phyloP scores from a whole-genome alignment of 768 basidiomycete genomes.

The Russula sp. region DNA sequence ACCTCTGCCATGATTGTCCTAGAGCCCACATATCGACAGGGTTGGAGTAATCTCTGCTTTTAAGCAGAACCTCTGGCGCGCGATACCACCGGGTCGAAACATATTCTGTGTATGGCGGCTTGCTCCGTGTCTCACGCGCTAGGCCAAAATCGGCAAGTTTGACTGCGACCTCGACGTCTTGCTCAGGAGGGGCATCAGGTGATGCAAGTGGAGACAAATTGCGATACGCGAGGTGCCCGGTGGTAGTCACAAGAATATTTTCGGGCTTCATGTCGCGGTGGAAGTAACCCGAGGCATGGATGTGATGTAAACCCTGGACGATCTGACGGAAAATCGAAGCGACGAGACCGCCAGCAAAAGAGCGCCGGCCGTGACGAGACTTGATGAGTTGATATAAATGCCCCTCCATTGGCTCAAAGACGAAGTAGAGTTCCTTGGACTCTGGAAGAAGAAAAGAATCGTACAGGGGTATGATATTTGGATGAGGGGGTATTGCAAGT shows the following conservation, averaged over 20 bases:
- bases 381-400: constrained; percentile 99
- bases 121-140: constrained; percentile 81
- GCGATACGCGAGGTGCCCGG: constrained; percentile 89
- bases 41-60: constrained; percentile 90
- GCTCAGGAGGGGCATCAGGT: constrained; percentile 67
- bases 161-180: constrained; percentile 94
- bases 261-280: constrained; percentile 99
- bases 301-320: constrained; percentile 85
- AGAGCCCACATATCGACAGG: constrained; percentile 99
- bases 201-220: constrained; percentile 68
- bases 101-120: constrained; percentile 97
- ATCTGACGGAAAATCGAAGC: constrained; percentile 94
- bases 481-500: constrained; percentile 90
- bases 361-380: constrained; percentile 88
- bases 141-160: constrained; percentile 99
- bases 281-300: constrained; percentile 91
- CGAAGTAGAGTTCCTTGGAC: constrained; percentile 96
- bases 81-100: constrained; percentile 99
- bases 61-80: constrained; percentile 92
- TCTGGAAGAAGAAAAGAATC: constrained; percentile 98
- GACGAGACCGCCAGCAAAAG: constrained; percentile 94
- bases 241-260: constrained; percentile 97
- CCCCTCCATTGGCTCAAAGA: constrained; percentile 99
- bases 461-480: constrained; percentile 97
- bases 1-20: constrained; percentile 98